Conservation (phyloP, 2,329 filamentous ascomycete genomes). For the Thyridium curvatum region DNA sequence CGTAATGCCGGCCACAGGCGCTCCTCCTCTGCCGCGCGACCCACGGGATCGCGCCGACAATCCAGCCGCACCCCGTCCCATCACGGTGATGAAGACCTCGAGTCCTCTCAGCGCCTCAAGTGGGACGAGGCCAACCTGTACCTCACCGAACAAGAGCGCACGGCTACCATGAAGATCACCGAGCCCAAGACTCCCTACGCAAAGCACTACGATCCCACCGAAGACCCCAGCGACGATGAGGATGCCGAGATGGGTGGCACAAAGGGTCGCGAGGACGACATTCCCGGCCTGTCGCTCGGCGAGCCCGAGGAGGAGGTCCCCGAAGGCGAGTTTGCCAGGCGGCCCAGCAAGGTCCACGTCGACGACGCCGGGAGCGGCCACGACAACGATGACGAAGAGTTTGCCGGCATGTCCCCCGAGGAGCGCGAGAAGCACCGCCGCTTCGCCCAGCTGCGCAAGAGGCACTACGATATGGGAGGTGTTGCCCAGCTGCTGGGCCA, state of each 20-base stretch:
- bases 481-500: slow-evolving; percentile 83
- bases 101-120: slow-evolving; percentile 71
- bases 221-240: slow-evolving; percentile 80
- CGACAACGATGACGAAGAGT: slow-evolving; percentile 49
- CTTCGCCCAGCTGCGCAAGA: slow-evolving; percentile 89
- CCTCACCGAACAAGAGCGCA: slow-evolving; percentile 92
- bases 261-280: slow-evolving; percentile 63
- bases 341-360: slow-evolving; percentile 73
- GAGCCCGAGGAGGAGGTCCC: slow-evolving; percentile 76
- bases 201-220: slow-evolving; percentile 80
- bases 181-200: slow-evolving; percentile 98
- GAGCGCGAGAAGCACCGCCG: slow-evolving; percentile 85
- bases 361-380: slow-evolving; percentile 51
- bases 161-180: slow-evolving; percentile 96
- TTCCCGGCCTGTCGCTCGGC: slow-evolving; percentile 85
- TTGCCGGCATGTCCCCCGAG: slow-evolving; percentile 55
- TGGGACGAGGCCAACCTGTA: slow-evolving; percentile 99
- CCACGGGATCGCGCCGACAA: slow-evolving; percentile 63
- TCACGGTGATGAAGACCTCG: slow-evolving; percentile 32
- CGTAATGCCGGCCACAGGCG: slow-evolving; percentile 86
- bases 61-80: slow-evolving; percentile 47
- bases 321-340: slow-evolving; percentile 35
- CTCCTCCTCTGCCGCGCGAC: slow-evolving; percentile 67
- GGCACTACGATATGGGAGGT: slow-evolving; percentile 97
- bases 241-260: slow-evolving; percentile 58